phyloP scores from a whole-genome alignment of 805 yeast genomes.

The Lachancea waltii region DNA sequence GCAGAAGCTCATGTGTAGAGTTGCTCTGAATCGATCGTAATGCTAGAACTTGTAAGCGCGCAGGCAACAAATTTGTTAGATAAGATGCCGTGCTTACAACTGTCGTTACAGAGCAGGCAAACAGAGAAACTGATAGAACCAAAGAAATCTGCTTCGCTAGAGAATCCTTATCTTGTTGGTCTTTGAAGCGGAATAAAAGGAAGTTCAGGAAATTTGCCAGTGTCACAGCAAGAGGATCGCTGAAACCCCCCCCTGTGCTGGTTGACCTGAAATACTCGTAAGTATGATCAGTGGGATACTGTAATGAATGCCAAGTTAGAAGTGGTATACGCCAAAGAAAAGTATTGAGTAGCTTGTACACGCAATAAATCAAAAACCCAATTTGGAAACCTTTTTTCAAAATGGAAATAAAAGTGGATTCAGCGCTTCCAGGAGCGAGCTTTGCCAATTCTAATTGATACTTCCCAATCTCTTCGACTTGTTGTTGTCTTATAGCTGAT shows the following conservation, averaged over 20 bases:
- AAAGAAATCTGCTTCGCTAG: conserved; percentile 38
- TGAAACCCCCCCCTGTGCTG: conserved; percentile 10
- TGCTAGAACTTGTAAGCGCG: conserved; percentile 29
- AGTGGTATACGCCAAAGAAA: conserved; percentile 25
- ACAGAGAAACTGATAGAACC: conserved; percentile 50
- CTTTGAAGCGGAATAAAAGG: conserved; percentile 26
- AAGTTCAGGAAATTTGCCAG: conserved; percentile 31
- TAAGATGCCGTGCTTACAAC: conserved; percentile 57
- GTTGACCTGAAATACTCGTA: conserved; percentile 16
- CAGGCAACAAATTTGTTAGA: conserved; percentile 36
- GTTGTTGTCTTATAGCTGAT: conserved; percentile 13
- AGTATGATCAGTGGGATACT: conserved; percentile 17
- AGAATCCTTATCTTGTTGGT: conserved; percentile 34
- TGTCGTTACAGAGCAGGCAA: conserved; percentile 57
- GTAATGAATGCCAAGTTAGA: conserved; percentile 15
- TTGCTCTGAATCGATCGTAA: conserved; percentile 22
- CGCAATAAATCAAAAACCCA: conserved; percentile 32
- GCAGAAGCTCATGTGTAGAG: conserved; percentile 15
- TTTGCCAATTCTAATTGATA: conserved; percentile 24
- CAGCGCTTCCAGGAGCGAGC: conserved; percentile 14
- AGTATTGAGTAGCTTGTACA: conserved; percentile 33
- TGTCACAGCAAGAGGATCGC: conserved; percentile 37
- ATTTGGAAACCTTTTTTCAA: conserved; percentile 20
- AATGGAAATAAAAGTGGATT: conserved; percentile 13
- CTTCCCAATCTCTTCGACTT: conserved; percentile 25